A percentile compares a stretch with the other conserved stretches of the same genome.
Conservation (phyloP, 441 rosid species). For the Raphanus hybrid region DNA sequence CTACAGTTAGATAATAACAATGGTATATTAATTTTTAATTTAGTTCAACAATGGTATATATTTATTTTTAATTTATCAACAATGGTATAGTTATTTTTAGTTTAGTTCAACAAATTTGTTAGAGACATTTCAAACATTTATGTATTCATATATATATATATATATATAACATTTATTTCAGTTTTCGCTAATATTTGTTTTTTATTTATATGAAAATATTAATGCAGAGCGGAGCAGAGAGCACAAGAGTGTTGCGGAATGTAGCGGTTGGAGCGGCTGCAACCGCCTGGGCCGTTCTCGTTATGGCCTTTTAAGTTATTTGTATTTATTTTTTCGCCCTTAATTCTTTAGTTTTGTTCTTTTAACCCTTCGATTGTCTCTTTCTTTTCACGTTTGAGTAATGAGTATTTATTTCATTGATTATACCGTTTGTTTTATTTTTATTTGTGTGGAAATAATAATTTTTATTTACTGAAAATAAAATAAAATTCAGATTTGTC, state of each 20-base stretch:
- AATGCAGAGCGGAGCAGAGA: constrained; percentile 73
- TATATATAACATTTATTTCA: neutral
- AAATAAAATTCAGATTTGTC: constrained; percentile 21
- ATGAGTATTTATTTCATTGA: constrained; percentile 32
- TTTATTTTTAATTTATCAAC: no score
- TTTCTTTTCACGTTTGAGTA: constrained; percentile 19
- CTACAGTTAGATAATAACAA: no score
- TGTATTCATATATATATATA: no score
- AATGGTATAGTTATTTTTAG: no score
- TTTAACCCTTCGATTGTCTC: constrained; percentile 31
- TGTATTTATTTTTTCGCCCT: constrained; percentile 15
- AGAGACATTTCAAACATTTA: neutral
- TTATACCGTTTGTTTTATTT: constrained; percentile 28
- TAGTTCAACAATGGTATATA: no score
- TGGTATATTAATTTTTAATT: no score
- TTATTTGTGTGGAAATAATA: constrained; percentile 21
- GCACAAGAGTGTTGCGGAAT: constrained; percentile 46
- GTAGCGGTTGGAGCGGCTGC: constrained; percentile 60
- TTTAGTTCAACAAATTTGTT: no score
- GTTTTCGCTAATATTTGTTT: neutral
- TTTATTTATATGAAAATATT: neutral
- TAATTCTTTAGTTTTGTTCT: constrained; percentile 2
- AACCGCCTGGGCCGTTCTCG: constrained; percentile 57
- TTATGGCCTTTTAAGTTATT: constrained; percentile 49
- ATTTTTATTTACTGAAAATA: neutral